A percentile compares a stretch with the other conserved stretches of the same genome.
These are phyloP conservation scores for Aspergillus egyptiacus DNA, from an alignment of 495 filamentous ascomycete genomes.

Conservation along the genomic window DNA sequence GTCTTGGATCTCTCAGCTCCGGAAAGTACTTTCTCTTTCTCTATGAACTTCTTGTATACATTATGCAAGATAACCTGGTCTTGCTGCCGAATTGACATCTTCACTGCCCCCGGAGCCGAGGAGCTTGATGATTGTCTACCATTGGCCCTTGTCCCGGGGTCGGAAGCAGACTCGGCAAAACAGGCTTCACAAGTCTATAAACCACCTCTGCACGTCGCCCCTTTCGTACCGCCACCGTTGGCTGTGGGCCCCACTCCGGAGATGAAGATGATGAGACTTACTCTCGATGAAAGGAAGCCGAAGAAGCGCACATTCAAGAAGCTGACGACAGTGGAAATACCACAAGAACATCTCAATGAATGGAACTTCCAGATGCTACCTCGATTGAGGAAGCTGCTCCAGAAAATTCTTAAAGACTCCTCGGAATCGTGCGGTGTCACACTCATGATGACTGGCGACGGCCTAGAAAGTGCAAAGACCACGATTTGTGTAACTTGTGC, in stretches of 20 bases:
- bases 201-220: constrained; percentile 14
- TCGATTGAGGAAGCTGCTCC: constrained; percentile 61
- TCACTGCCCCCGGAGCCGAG: constrained; percentile 37
- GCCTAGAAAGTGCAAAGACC: constrained; percentile 56
- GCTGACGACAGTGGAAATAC: constrained; percentile 44
- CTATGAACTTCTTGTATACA: constrained; percentile 45
- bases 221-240: constrained; percentile 22
- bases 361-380: constrained; percentile 70
- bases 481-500: constrained; percentile 73
- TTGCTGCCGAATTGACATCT: constrained; percentile 43
- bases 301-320: constrained; percentile 43
- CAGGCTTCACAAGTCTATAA: constrained; percentile 20
- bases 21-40: constrained; percentile 42
- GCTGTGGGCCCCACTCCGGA: constrained; percentile 20
- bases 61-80: constrained; percentile 42
- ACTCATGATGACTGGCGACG: constrained; percentile 68
- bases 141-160: constrained; percentile 37
- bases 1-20: constrained; percentile 45
- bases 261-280: constrained; percentile 24
- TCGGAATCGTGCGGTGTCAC: constrained; percentile 68
- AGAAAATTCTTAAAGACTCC: constrained; percentile 53
- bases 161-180: constrained; percentile 27
- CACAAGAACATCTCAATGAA: constrained; percentile 56
- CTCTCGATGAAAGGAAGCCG: constrained; percentile 25
- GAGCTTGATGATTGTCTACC: constrained; percentile 44